A percentile compares a stretch with the other conserved stretches of the same genome.
phyloP scores from a whole-genome alignment of 176 grass and related monocot genomes.

The Raddia guianensis region DNA sequence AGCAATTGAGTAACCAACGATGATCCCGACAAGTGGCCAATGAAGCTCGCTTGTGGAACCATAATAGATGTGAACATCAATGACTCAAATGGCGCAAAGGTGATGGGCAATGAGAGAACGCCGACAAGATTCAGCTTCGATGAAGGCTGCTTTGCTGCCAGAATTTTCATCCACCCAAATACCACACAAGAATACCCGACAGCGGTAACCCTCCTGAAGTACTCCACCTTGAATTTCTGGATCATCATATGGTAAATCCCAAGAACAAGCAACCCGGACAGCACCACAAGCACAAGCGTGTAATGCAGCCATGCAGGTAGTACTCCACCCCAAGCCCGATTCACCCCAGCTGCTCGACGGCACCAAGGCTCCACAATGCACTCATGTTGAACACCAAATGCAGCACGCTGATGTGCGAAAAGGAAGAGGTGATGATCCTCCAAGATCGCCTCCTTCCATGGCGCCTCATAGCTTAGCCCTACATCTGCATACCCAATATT shows the following conservation, averaged over 20 bases:
- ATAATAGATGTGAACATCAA: constrained; percentile 98
- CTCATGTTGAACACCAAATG: constrained; percentile 99
- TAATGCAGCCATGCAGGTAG: constrained; percentile 97
- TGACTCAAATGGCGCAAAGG: constrained; percentile 91
- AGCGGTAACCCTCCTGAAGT: too few species aligned
- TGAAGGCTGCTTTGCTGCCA: too few species aligned
- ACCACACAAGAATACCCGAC: too few species aligned
- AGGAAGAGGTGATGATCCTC: constrained; percentile 83
- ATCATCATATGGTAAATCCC: constrained; percentile 61
- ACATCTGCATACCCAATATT: constrained; percentile 78
- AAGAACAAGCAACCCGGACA: constrained; percentile 79
- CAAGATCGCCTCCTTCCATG: constrained; percentile 77
- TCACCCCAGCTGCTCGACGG: constrained; percentile 68
- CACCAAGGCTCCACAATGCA: constrained; percentile 92
- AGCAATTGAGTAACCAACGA: constrained; percentile 86
- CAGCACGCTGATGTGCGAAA: constrained; percentile 91
- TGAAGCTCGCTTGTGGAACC: constrained; percentile 95
- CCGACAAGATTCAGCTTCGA: too few species aligned
- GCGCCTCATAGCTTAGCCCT: constrained; percentile 88
- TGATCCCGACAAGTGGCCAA: constrained; percentile 93
- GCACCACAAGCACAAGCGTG: constrained; percentile 75
- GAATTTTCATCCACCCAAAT: too few species aligned
- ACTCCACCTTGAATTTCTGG: too few species aligned
- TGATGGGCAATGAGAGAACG: too few species aligned
- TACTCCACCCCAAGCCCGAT: constrained; percentile 76